These are phyloP conservation scores for Lippia alba DNA, from an alignment of 305 asterid species.

Conservation along the genomic window DNA sequence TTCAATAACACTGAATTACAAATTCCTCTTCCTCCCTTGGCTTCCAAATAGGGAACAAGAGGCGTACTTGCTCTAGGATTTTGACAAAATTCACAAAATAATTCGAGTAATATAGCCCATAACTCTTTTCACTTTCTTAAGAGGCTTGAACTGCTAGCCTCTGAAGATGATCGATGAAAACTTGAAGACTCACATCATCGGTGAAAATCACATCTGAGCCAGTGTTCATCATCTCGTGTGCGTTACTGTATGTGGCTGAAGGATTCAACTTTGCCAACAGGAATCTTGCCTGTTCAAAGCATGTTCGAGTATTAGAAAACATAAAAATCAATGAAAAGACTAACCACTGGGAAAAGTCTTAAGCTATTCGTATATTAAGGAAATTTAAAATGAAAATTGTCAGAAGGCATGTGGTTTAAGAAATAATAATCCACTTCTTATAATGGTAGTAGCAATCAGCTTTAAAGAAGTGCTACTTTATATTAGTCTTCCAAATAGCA, in stretches of 20 bases:
- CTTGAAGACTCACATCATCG: slow-evolving; percentile 95
- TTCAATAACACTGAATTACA: slow-evolving; percentile 38
- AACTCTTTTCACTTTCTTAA: slow-evolving; percentile 35
- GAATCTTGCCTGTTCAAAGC: slow-evolving; percentile 80
- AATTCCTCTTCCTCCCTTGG: slow-evolving; percentile 20
- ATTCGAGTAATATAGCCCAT: neutral
- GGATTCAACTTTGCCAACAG: slow-evolving; percentile 96
- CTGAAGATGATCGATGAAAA: slow-evolving; percentile 94
- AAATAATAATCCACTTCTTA: neutral
- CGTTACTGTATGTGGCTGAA: slow-evolving; percentile 89
- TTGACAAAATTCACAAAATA: slow-evolving; percentile 23
- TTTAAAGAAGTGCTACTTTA: no score
- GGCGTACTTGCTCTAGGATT: slow-evolving; percentile 19
- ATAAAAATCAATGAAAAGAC: neutral
- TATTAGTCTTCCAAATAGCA: no score
- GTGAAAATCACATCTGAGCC: slow-evolving; percentile 93
- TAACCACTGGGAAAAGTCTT: no score
- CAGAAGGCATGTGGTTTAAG: neutral
- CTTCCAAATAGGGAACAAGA: slow-evolving; percentile 23
- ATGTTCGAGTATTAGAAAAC: slow-evolving; percentile 5
- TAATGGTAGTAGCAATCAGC: no score
- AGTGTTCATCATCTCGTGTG: slow-evolving; percentile 82
- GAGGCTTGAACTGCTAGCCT: slow-evolving; percentile 96
- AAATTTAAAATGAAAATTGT: slow-evolving; percentile 5
- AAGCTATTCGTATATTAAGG: neutral